A percentile compares a stretch with the other conserved stretches of the same genome.
Evolutionary conservation across 768 basidiomycete species (phyloP).

Genomic region (Ramaria sp.): DNA sequence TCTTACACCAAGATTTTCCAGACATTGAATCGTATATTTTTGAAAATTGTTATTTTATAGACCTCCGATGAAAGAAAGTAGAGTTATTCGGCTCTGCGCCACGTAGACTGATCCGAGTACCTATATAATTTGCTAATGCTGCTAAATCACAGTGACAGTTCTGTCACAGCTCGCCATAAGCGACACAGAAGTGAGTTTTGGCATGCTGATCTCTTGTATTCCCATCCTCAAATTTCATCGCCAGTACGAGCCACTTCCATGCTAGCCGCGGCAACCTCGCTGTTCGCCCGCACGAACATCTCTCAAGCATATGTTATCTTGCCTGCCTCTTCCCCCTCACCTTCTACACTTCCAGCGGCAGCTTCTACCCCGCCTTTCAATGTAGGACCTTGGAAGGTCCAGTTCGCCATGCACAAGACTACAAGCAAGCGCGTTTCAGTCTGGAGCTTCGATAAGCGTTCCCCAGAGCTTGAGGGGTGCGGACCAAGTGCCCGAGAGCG

Average conservation of each 20-base stretch:
- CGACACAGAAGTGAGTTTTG: not conserved
- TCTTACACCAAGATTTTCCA: no score
- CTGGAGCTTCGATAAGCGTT: constrained; percentile 84
- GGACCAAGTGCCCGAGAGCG: constrained; percentile 55
- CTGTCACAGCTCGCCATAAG: not conserved
- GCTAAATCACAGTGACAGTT: no score
- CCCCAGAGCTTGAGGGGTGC: constrained; percentile 61
- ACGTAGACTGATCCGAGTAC: no score
- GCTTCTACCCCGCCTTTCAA: constrained; percentile 40
- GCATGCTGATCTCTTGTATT: not conserved
- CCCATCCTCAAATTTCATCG: not conserved
- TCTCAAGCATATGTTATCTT: constrained; percentile 65
- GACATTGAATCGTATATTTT: no score
- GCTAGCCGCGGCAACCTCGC: constrained; percentile 75
- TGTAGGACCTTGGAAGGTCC: constrained; percentile 85
- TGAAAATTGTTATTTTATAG: no score
- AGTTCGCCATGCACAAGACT: constrained; percentile 77
- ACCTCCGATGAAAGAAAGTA: no score
- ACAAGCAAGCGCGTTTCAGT: constrained; percentile 86
- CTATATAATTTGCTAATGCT: no score
- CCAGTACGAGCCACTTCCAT: constrained; percentile 23
- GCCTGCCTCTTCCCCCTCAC: constrained; percentile 14
- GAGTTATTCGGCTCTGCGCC: no score
- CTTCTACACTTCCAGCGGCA: constrained; percentile 27
- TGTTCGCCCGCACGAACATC: constrained; percentile 72